phyloP scores from a whole-genome alignment of 2,329 filamentous ascomycete genomes.

The Coleophoma cylindrospora region DNA sequence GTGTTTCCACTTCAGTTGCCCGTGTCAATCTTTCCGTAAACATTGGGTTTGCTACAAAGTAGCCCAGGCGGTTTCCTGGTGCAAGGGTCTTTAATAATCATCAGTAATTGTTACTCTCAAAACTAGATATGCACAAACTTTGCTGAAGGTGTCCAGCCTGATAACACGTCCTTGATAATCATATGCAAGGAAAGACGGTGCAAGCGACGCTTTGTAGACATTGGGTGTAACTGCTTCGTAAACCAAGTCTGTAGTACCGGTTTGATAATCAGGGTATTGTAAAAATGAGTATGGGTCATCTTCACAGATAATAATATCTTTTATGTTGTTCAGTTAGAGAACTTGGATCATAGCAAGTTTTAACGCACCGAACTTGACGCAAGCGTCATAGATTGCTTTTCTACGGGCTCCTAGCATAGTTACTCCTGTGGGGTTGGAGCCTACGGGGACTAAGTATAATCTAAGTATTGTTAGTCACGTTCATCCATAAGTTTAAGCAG shows the following conservation, averaged over 20 bases:
- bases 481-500: not conserved
- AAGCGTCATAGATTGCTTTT: not conserved
- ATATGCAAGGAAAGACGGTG: constrained; percentile 1
- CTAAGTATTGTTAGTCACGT: not conserved
- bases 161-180: constrained; percentile 5
- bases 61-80: constrained; percentile 1
- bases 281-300: constrained; percentile 4
- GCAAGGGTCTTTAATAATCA: not conserved
- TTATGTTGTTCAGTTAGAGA: not conserved
- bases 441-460: not conserved
- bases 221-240: not conserved
- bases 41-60: constrained; percentile 19
- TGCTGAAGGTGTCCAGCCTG: constrained; percentile 3
- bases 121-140: not conserved
- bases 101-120: not conserved
- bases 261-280: constrained; percentile 1
- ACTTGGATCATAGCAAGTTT: too few species aligned
- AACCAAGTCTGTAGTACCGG: not conserved
- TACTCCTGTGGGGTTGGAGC: not conserved
- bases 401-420: not conserved
- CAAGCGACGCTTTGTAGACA: not conserved
- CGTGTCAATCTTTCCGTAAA: constrained; percentile 25
- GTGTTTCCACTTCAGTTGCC: constrained; percentile 8
- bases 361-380: not conserved
- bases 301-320: constrained; percentile 3